Percentiles rank a stretch among this genome's conserved stretches.
These are phyloP conservation scores for Neurospora sp. DNA, from an alignment of 495 filamentous ascomycete genomes.

Conservation along the genomic window DNA sequence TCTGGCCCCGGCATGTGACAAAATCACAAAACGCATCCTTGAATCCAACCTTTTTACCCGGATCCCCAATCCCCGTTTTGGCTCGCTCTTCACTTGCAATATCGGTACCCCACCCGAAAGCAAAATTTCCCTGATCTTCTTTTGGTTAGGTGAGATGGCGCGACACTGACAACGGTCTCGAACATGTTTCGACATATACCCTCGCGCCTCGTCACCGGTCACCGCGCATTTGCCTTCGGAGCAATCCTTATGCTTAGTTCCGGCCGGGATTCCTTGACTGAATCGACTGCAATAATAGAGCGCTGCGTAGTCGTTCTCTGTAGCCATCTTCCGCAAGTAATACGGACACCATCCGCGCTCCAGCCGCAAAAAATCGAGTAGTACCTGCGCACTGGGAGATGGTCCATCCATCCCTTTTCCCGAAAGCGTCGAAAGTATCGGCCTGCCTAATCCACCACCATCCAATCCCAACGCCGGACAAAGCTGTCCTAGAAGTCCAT, in stretches of 20 bases:
- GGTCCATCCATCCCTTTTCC: neutral
- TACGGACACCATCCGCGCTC: constrained; percentile 15
- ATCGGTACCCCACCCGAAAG: constrained; percentile 12
- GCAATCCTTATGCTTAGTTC: constrained; percentile 6
- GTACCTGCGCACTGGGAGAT: constrained; percentile 10
- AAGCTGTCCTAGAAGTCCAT: constrained; percentile 8
- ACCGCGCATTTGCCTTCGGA: constrained; percentile 13
- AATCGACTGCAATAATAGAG: constrained; percentile 16
- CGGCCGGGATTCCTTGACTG: constrained; percentile 2
- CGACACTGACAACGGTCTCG: constrained; percentile 12
- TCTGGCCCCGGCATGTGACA: constrained; percentile 14
- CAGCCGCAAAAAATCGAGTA: constrained; percentile 12
- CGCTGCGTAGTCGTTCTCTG: constrained; percentile 10
- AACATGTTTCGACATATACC: constrained; percentile 11
- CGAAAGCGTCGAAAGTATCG: neutral
- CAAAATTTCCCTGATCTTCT: constrained; percentile 12
- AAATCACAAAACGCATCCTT: constrained; percentile 6
- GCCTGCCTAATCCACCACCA: neutral
- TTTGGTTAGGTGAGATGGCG: constrained; percentile 5
- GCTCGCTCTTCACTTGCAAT: constrained; percentile 1
- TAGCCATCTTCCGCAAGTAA: constrained; percentile 9
- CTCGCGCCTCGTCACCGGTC: constrained; percentile 10
- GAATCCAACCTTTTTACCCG: constrained; percentile 9
- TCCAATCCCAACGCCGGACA: neutral
- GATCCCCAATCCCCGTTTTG: constrained; percentile 2